Base-by-base conservation (phyloP, 148 eudicot genomes). In the Rhododendron henanense region DNA sequence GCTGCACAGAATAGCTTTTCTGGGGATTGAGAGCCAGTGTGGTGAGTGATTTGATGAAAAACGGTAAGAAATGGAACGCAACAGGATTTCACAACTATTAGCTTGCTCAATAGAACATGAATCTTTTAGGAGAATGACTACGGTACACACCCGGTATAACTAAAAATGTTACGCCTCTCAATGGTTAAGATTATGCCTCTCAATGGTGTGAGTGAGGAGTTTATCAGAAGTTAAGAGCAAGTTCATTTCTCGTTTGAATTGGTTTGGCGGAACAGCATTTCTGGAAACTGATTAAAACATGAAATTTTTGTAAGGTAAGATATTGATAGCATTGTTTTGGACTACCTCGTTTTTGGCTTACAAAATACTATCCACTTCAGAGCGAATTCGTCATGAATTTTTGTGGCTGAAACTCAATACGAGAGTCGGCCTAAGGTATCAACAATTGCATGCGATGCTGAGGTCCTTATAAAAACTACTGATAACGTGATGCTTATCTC, bases 191-290 rank as follows among this genome's bases (percentile, higher is more conserved):
- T 41, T 6, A 41, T 41, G 45, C 45, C 45, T 41, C 45, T 41
- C 44, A 41, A 41, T 41, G 44, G 65, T 19, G 48, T 39, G 21
- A 7, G 6, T 21, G 48, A 35, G 73, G 48, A 55, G n/a, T 69
- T 23, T 50, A 16, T 11, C 44, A 59, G 44, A 35, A 57, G 48
- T 35, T 81, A n/a, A 82, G 7, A 15, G 7, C 75, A 41, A 65
- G 76, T 82, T 57, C 84, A 59, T 82, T 37, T 59, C 28, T 82
- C 21, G n/a, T 57, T 15, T 78, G 57, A 78, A 78, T 78, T 45
- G 39, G 44, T 35, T 74, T 74, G 23, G 23, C 44, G 1, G 41
- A 74, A 14, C 25, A 14, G 45, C 44, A 33, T 74, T 74, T 74
- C 10, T 33, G 23, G 21, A 74, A 31, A 73, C 6, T 33, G 39